A percentile compares a stretch with the other conserved stretches of the same genome.
Evolutionary conservation across 345 rosid species (phyloP).

Genomic region (Jatropha curcas): DNA sequence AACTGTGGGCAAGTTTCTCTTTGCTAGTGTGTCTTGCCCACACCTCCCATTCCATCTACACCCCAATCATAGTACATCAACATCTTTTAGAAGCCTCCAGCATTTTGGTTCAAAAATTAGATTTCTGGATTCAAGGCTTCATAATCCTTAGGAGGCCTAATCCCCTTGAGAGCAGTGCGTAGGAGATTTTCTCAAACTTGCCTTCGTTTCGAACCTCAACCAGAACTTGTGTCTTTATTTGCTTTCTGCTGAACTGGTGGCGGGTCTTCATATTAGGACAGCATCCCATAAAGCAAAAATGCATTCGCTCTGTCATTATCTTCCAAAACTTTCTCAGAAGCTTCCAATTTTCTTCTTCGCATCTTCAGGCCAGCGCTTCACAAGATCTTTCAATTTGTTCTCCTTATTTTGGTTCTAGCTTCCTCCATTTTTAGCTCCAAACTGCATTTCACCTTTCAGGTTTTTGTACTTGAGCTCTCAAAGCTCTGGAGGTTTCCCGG

Average conservation of each 20-base stretch:
- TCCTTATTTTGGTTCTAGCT: not conserved
- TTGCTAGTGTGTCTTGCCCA: slow-evolving; percentile 18
- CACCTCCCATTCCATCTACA: slow-evolving; percentile 14
- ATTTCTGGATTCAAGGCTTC: slow-evolving; percentile 14
- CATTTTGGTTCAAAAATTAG: not conserved
- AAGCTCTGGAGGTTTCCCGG: not conserved
- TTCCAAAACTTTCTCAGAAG: not conserved
- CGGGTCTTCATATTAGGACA: not conserved
- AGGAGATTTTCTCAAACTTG: not conserved
- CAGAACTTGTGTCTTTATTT: not conserved
- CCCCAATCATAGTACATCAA: not conserved
- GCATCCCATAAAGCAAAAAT: not conserved
- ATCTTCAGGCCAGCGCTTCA: not conserved
- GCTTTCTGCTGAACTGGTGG: not conserved
- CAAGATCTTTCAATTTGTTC: not conserved
- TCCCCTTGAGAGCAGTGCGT: not conserved
- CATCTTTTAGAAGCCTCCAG: not conserved
- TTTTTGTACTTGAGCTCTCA: not conserved
- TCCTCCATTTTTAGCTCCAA: not conserved
- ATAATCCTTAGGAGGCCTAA: not conserved
- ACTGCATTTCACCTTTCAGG: not conserved
- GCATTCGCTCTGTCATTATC: not conserved
- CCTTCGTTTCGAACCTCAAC: not conserved
- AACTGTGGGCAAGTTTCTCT: not conserved
- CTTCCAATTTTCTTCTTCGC: not conserved